Base-by-base conservation (phyloP, 805 yeast species). In the Myxozyma melibiosi region DNA sequence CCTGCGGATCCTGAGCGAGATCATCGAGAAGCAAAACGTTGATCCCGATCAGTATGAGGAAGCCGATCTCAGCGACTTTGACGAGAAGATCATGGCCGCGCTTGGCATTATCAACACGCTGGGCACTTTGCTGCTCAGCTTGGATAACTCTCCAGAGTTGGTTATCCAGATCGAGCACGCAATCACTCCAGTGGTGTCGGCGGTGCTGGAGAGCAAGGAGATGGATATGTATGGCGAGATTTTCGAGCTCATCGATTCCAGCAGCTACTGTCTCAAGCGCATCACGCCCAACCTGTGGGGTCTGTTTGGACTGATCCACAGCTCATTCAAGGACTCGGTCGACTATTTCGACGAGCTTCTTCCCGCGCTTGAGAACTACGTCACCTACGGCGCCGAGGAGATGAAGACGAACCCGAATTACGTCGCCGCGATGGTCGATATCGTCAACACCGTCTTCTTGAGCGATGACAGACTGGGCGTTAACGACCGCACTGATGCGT, bases 51-150 rank as follows among this genome's bases (percentile, higher is more conserved):
- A 61, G 24, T 65, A 62, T 35, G 76, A 75, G 22, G 78, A 77
- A 35, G 74, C 74, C 48, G 75, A 74, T 48, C 73, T 69, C 13
- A 96, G 88, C 58, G 63, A 61, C 25, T 54, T 47, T 24, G 67
- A 66, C 34, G 68, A 66, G 33, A 90, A 90, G 71, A 83, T 85
- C 42, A 81, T 84, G 80, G 90, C 96, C 20, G 96, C 91, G 0
- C 73, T 84, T 20, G 96, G 96, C 13, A 79, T 90, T 33, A 71
- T 92, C 62, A 85, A 85, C 64, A 91, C 97, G 1, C 80, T 91
- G 74, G 82, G 86, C 31, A 89, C 97, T 0, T 85, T 92, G 51
- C 73, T 92, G 39, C 73, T 88, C 48, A 84, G 96, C 3, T 83
- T 91, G 74, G 96, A 94, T 70, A 86, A 85, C 68, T 85, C 96